Base-by-base conservation (phyloP, 345 rosid species). In the Pistacia vera region DNA sequence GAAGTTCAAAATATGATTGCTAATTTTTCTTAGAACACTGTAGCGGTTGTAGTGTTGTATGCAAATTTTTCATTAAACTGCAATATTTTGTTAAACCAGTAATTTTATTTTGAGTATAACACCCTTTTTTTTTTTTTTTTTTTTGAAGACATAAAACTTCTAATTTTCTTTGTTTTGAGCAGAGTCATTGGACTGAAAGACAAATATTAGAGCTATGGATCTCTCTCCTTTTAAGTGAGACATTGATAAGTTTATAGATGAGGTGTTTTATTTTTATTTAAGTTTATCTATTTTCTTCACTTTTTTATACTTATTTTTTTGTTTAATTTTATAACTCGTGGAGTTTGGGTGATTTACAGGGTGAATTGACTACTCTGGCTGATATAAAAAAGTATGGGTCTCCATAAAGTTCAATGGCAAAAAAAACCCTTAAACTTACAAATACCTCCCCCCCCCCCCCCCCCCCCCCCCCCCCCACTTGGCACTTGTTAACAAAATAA, bases 371-470 rank as follows among this genome's bases (percentile, higher is more conserved):
- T 57, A 88, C 80, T 2, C 82, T 89, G 68, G 81, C 64, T 75
- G 92, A 87, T 64, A 85, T n/a, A n/a, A n/a, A n/a, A 85, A 79
- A 20, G 75, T 90, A 20, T 91, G 97, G 94, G 75, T 80, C 35
- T 81, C 25, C 25, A 22, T 22, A 22, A n/a, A 22, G 25, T 22
- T 22, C 25, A 22, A n/a, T n/a, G n/a, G n/a, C n/a, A n/a, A n/a
- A n/a, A n/a, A n/a, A n/a, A n/a, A n/a, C n/a, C n/a, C n/a, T n/a
- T n/a, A n/a, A n/a, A n/a, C n/a, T n/a, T n/a, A n/a, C n/a, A n/a
- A n/a, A n/a, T n/a, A n/a, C n/a, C n/a, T n/a, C n/a, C n/a, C n/a
- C n/a, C n/a, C n/a, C n/a, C n/a, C n/a, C n/a, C n/a, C n/a, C n/a
- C n/a, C n/a, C n/a, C n/a, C n/a, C n/a, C n/a, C n/a, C n/a, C n/a